Conservation (phyloP, 768 basidiomycete species). For the Cantharellus cinnabarinus region DNA sequence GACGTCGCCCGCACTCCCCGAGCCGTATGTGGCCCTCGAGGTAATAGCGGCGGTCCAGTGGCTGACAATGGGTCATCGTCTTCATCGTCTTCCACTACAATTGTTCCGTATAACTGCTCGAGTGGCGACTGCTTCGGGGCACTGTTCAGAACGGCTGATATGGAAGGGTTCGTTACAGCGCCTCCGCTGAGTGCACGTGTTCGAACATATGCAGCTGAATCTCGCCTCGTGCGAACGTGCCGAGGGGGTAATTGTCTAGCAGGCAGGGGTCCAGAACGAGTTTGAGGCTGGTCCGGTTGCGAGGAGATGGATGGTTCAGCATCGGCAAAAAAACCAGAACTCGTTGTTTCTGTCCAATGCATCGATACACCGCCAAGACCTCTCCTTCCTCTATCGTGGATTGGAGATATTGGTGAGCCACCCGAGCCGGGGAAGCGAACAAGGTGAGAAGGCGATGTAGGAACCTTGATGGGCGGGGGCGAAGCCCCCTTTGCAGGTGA, state of each 20-base stretch:
- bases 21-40: background rate
- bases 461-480: slow-evolving; percentile 19
- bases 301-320: background rate
- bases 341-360: background rate
- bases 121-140: background rate
- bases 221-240: background rate
- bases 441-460: slow-evolving; percentile 13
- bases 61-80: background rate
- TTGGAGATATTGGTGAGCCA: background rate
- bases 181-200: background rate
- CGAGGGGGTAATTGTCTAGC: background rate
- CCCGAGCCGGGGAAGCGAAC: background rate
- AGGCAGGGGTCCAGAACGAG: no score
- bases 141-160: background rate
- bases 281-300: background rate
- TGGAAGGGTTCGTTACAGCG: background rate
- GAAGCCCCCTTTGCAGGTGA: slow-evolving; percentile 1
- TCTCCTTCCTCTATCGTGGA: background rate
- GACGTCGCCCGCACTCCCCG: background rate
- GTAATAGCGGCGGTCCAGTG: background rate
- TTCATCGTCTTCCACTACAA: background rate
- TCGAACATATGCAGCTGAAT: background rate
- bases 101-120: background rate
- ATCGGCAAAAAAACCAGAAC: background rate
- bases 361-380: background rate